Percentiles rank a stretch among this genome's conserved stretches.
Evolutionary conservation across 331 rosid species (phyloP).

Genomic region (Rhamnella rubrinervis): DNA sequence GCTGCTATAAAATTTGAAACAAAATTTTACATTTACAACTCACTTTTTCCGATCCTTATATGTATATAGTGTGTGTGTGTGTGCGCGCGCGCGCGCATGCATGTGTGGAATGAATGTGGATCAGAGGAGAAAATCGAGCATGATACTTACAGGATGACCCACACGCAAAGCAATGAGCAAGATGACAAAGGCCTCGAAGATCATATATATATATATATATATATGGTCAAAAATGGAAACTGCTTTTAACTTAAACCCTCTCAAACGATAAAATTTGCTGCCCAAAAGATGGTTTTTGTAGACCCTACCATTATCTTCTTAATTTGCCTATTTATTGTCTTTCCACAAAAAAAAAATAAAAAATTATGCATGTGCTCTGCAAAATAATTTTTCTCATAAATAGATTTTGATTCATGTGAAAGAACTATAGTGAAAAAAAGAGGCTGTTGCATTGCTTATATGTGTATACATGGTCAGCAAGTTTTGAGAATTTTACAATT

Average conservation of each 20-base stretch:
- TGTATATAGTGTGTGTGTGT: too few relatives aligned
- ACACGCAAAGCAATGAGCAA: constrained; percentile 13
- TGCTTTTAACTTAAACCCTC: constrained; percentile 30
- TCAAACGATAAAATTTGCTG: constrained; percentile 25
- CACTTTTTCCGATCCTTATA: too few relatives aligned
- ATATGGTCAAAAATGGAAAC: constrained; percentile 25
- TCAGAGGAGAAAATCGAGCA: too few relatives aligned
- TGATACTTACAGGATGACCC: constrained; percentile 12
- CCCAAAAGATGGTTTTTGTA: constrained; percentile 27
- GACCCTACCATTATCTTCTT: constrained; percentile 57
- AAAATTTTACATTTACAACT: too few relatives aligned
- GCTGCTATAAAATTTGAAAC: too few relatives aligned
- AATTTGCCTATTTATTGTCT: constrained; percentile 12
- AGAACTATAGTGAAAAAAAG: too few relatives aligned
- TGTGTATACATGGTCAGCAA: too few relatives aligned
- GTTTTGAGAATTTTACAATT: too few relatives aligned
- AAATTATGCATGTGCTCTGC: constrained; percentile 1
- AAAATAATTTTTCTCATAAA: constrained; percentile 34
- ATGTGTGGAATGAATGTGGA: too few relatives aligned
- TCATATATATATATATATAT: neutral
- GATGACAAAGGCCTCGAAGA: neutral
- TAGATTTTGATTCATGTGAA: neutral
- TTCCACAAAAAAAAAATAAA: neutral
- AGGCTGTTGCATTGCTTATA: too few relatives aligned
- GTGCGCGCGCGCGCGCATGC: too few relatives aligned